Base-by-base conservation (phyloP, 306 rosid species). In the Casuarina glauca region DNA sequence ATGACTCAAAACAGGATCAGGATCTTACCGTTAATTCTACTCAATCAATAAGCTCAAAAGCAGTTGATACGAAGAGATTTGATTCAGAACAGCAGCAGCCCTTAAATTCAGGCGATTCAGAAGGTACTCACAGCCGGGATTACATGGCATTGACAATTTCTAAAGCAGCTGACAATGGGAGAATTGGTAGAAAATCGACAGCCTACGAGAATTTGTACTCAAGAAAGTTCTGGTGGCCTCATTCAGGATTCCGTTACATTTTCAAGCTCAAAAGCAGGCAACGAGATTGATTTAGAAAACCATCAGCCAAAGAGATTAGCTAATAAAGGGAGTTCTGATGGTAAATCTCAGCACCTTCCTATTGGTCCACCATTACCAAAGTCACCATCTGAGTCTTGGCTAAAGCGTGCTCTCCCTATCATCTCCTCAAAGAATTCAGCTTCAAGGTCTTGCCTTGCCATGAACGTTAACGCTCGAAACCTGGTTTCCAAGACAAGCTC, bases 301-400 rank as follows among this genome's bases (percentile, higher is more conserved):
- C 74, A 72, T 62, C 43, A 74, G 73, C 66, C 44, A 13, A 53
- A 8, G 69, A 81, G 69, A 13, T 41, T 78, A 15, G 60, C 80
- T 72, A 70, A 70, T 54, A 75, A 81, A 71, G 82, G 73, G 57
- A 75, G 46, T 64, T 58, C 79, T 57, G 73, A 64, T 51, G 63
- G 62, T 50, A 70, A 69, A 35, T 55, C 67, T 70, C 66, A 82
- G 48, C 82, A 66, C 72, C 78, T 76, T 81, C 85, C 87, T 69
- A 89, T 88, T 57, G 81, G 82, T 43, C 91, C 88, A 26, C 97
- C 95, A 52, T 79, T 86, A 62, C 93, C 97, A 50, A 88, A 95
- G 85, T 89, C 97, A 66, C 99, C 99, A 8, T 91, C 97, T 42
- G 97, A 95, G 70, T 95, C 99, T 55, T 95, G 99, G 99, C 90